Evolutionary conservation across 2,329 filamentous ascomycete genomes (phyloP), one percentile per base, ranked within the genome.

Genomic region (Sclerotinia nivalis): DNA sequence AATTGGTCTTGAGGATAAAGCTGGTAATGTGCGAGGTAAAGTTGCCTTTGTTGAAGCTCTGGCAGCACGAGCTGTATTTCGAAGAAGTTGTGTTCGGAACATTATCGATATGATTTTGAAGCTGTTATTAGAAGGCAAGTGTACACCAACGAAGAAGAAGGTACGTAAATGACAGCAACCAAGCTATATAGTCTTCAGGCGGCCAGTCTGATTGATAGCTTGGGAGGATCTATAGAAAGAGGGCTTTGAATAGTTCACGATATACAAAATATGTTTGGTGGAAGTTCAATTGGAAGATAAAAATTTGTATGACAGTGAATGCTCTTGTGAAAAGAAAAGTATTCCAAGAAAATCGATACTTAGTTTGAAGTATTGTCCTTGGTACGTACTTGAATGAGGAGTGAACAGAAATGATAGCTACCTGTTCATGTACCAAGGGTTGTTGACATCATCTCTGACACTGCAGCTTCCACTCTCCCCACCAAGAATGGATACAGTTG

Each of bases 41-140:
- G 70, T 43, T 56, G 70, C 66, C n/a, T 60, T 49, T 58, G 68
- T 54, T 28, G 73, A 70, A 71, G 72, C 72, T 73, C 71, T 73
- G 40, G 69, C 71, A 71, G 71, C 75, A 69, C 75, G 71, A 71
- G 73, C 71, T 70, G 76, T 62, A 13, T 76, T 72, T 52, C 73
- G 73, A 55, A 78, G 71, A 54, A 78, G 72, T 70, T 76, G 75
- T 22, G 74, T 70, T 68, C 76, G 74, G 66, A 78, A 76, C 77
- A 78, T 78, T 56, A 34, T 69, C n/a, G 56, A 54, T n/a, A 31
- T 50, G 28, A 47, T 64, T 55, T 47, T 71, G 71, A 52, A 18
- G 40, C 40, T n/a, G 20, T 7, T 68, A 10, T 40, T 40, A 25
- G 34, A 15, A 58, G 34, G 12, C 34, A 58, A 58, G 9, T 58